Conservation (phyloP, 768 basidiomycete genomes). For the Rhodotorula paludigena region DNA sequence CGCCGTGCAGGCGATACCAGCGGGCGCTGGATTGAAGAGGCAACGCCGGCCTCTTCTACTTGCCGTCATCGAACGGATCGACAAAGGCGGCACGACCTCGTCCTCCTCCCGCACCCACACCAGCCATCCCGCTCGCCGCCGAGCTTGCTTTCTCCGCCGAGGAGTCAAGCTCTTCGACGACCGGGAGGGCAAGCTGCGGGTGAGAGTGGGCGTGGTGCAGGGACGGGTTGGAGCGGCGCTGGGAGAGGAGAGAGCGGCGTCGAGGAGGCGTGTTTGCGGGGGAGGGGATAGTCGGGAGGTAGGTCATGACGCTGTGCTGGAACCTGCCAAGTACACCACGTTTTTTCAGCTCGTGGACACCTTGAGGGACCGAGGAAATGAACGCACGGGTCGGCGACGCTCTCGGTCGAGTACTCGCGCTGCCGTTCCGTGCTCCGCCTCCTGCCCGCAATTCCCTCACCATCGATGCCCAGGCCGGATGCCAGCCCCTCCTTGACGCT, state of each 20-base stretch:
- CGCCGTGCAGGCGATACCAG: too few species aligned
- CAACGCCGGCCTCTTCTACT: too few species aligned
- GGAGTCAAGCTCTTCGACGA: too few species aligned
- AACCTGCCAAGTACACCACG: neutral
- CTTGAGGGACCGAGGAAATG: neutral
- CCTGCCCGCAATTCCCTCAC: neutral
- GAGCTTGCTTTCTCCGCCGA: too few species aligned
- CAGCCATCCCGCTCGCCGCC: too few species aligned
- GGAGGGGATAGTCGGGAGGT: neutral
- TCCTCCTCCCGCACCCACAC: too few species aligned
- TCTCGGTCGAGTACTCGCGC: slow-evolving; percentile 11
- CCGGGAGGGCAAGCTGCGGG: neutral
- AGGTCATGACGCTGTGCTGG: neutral
- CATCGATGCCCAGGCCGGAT: neutral
- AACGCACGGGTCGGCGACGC: slow-evolving; percentile 8
- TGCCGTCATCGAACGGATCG: neutral
- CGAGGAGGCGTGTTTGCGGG: neutral
- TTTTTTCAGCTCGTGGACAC: too few species aligned
- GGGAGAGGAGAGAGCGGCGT: neutral
- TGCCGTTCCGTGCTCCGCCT: neutral
- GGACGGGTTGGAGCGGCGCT: neutral
- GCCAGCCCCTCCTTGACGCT: neutral
- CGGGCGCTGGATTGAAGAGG: too few species aligned
- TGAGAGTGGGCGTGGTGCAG: neutral
- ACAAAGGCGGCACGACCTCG: too few species aligned